phyloP scores from a whole-genome alignment of 345 rosid genomes.

The Iberis pinnata region DNA sequence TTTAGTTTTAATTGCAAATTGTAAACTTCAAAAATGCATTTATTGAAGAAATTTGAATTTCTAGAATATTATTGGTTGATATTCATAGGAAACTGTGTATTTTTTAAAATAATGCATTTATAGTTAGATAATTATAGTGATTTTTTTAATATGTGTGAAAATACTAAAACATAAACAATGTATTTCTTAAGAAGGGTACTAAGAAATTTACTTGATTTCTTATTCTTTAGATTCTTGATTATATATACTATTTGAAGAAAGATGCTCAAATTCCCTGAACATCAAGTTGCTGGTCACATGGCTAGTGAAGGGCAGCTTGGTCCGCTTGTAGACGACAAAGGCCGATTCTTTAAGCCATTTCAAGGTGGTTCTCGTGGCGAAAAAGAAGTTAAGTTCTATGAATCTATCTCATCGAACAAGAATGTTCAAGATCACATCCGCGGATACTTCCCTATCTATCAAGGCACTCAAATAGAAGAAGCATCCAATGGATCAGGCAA shows the following conservation, averaged over 20 bases:
- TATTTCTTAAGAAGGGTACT: too few relatives aligned
- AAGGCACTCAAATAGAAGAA: constrained; percentile 54
- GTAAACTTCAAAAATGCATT: too few relatives aligned
- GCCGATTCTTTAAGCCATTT: constrained; percentile 81
- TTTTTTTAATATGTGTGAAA: too few relatives aligned
- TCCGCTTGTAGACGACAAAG: constrained; percentile 63
- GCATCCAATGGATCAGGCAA: constrained; percentile 82
- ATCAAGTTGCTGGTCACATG: constrained; percentile 92
- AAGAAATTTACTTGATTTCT: background rate
- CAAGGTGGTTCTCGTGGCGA: constrained; percentile 59
- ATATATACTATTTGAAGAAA: background rate
- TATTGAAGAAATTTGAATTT: too few relatives aligned
- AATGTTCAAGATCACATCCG: constrained; percentile 54
- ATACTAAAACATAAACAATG: too few relatives aligned
- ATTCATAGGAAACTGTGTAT: too few relatives aligned
- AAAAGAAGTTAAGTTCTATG: constrained; percentile 55
- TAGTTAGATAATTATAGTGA: too few relatives aligned
- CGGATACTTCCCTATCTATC: constrained; percentile 50
- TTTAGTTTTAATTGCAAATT: too few relatives aligned
- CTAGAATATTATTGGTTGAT: too few relatives aligned
- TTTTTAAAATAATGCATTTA: too few relatives aligned
- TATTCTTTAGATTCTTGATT: constrained; percentile 15
- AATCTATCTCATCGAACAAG: constrained; percentile 44
- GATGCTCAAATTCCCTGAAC: constrained; percentile 77
- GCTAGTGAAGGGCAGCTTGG: constrained; percentile 54